Evolutionary conservation across 1,284 basidiomycete genomes (phyloP).

Genomic region (Somion occarium): DNA sequence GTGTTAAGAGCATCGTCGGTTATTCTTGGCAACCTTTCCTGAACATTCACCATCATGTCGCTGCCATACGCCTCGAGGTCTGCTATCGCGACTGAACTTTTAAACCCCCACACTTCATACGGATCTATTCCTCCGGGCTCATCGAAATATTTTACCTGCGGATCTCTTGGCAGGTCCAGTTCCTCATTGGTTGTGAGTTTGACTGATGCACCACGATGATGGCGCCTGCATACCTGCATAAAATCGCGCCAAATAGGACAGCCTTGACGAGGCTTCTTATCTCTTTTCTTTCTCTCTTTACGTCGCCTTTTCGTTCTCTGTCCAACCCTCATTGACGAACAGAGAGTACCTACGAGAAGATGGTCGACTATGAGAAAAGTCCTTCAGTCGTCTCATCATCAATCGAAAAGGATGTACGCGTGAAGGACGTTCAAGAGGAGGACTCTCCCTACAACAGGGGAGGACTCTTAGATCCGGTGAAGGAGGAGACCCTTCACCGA

Average conservation of each 20-base stretch:
- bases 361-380: slow-evolving; percentile 17
- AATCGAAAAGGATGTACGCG: slow-evolving; percentile 9
- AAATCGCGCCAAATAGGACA: neutral
- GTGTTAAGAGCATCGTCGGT: neutral
- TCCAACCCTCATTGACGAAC: neutral
- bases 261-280: neutral
- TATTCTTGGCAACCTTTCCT: neutral
- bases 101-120: neutral
- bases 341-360: slow-evolving; percentile 4
- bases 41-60: neutral
- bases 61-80: neutral
- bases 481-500: slow-evolving; percentile 47
- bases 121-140: neutral
- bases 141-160: neutral
- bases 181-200: too few species aligned
- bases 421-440: slow-evolving; percentile 7
- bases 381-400: neutral
- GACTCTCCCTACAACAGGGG: slow-evolving; percentile 26
- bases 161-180: neutral
- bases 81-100: neutral
- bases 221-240: neutral
- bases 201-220: neutral
- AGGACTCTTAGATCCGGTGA: slow-evolving; percentile 36
- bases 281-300: neutral
- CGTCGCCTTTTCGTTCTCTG: slow-evolving; percentile 1